Base-by-base conservation (phyloP, 768 basidiomycete species). In the Glaciozyma martinii region DNA sequence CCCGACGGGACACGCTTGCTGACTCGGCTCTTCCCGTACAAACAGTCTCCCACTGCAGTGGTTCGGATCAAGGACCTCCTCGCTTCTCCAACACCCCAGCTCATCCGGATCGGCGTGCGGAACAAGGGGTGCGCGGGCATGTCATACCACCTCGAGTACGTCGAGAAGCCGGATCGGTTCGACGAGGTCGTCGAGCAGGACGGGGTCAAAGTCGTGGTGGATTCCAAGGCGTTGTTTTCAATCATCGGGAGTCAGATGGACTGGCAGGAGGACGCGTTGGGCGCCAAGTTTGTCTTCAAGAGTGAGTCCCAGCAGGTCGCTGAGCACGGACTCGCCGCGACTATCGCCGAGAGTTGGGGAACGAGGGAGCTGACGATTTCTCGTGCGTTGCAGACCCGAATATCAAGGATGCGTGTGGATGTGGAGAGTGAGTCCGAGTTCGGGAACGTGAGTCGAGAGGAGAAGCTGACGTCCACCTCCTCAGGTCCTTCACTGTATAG, bases 201-300 rank as follows among this genome's bases (percentile, higher is more conserved):
- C 70, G 94, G 88, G 3, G 90, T 95, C 30, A 83, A 81, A 70
- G 94, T 99, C 53, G 80, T 98, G 67, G 91, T 98, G 75, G 95
- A 99, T 79, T 87, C 86, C 75, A 97, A 93, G 77, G 95, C 95
- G 30, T 78, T 99, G 68, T 98, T 99, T 76, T 91, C 89, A 64
- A 95, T 99, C 71, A 95, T 99, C 66, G 95, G 95, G 57, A 94
- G 90, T 76, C 89, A 89, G 81, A 99, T 99, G 95, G 91, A 94
- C 75, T 99, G 95, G 95, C 82, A 85, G 65, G 95, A 98, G 79
- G 91, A 94, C 76, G 77, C 84, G 40, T 78, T 99, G 50, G 93
- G 90, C 87, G 61, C 65, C 8, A 64, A 71, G 50, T 88, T 65
- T 60, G 85, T 79, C 15, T 60, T 66, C 58, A 60, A 62, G 42